Evolutionary conservation across 768 basidiomycete genomes (phyloP), one percentile per base, ranked within the genome.

Genomic region (Filobasidium wieringae): DNA sequence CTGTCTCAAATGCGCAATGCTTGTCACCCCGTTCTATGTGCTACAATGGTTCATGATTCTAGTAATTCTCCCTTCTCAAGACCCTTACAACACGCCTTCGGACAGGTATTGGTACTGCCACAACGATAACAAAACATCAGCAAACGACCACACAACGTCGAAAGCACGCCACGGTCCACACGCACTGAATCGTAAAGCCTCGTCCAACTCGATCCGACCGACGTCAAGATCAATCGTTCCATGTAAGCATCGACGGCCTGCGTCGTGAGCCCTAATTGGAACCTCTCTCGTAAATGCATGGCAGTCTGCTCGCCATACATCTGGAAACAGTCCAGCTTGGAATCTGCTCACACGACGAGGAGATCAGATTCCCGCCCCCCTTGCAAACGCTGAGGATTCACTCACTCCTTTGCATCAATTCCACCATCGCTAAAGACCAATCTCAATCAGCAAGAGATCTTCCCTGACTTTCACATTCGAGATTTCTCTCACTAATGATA

Each of bases 331-430:
- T 89, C 90, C 24, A 93, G 77, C 24, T 83, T 80, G 0, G 90
- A 95, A 70, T 93, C 91, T 90, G 58, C 43, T n/a, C 59, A 24
- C 24, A 27, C 27, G 52, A 30, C 22, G 45, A 7, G 27, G 36
- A 41, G 7, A 41, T 57, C 56, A 57, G 58, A 17, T 11, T 53
- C 34, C 6, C n/a, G 11, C 17, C 17, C 37, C 11, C 43, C 26
- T 9, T 47, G 22, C 22, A 59, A 31, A 26, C 50, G 51, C 9
- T 32, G 22, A 29, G 27, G 27, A 36, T n/a, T 14, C 40, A 61
- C 75, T 54, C 65, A 85, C 88, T 86, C 79, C 90, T 92, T 75
- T 97, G 93, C 95, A 97, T 97, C 53, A 97, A 77, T 70, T 97
- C 95, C 36, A 97, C 91, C 66, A 97, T 79, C 37, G 82, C 82